phyloP scores from a whole-genome alignment of 192 early-diverging fungal genomes.

The Piromyces finnis region DNA sequence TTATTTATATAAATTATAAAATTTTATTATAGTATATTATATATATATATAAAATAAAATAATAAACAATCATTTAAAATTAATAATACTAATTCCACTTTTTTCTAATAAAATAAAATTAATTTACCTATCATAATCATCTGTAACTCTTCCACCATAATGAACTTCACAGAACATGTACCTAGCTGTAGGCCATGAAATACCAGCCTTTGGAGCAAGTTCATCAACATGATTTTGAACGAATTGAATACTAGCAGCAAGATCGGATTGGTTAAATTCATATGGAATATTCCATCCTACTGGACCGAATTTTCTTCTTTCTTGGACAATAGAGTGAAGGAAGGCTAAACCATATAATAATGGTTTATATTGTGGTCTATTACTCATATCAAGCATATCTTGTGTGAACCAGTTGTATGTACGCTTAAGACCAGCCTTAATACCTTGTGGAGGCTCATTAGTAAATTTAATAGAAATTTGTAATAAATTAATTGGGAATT shows the following conservation, averaged over 20 bases:
- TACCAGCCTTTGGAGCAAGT: conserved; percentile 34
- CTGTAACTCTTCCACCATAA: conserved; percentile 44
- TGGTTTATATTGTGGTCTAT: conserved; percentile 44
- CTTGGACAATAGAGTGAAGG: conserved; percentile 47
- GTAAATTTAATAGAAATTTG: conserved; percentile 50
- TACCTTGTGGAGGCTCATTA: conserved; percentile 46
- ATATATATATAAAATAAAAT: too few relatives aligned
- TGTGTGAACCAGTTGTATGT: conserved; percentile 50
- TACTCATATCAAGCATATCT: conserved; percentile 47
- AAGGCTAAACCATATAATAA: conserved; percentile 40
- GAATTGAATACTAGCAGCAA: conserved; percentile 43
- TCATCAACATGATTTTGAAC: conserved; percentile 53
- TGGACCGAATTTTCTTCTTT: conserved; percentile 43
- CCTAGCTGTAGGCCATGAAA: conserved; percentile 38
- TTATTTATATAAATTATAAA: too few relatives aligned
- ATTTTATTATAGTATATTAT: too few relatives aligned
- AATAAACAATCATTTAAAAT: too few relatives aligned
- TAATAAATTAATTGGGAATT: conserved; percentile 46
- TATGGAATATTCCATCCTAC: conserved; percentile 53
- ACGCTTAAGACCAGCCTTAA: conserved; percentile 44
- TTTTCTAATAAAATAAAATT: neutral
- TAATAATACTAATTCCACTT: too few relatives aligned
- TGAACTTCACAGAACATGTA: conserved; percentile 56
- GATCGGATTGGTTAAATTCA: conserved; percentile 49
- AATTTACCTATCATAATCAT: conserved; percentile 39